These are phyloP conservation scores for Pichia membranifaciens DNA, from an alignment of 805 yeast genomes.

Conservation along the genomic window DNA sequence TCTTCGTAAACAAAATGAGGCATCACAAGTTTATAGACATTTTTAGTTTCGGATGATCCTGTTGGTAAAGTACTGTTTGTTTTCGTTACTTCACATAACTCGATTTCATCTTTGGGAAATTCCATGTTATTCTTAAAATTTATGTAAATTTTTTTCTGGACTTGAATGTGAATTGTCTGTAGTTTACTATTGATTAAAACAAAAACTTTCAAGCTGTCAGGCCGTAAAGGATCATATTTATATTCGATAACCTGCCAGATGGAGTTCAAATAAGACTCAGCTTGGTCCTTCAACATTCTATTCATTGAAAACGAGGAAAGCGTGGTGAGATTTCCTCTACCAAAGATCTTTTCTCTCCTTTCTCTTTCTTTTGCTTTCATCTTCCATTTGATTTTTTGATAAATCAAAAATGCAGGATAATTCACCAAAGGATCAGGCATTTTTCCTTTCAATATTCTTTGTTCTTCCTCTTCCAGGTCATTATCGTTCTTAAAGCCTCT, in stretches of 20 bases:
- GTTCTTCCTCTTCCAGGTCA: slow-evolving; percentile 40
- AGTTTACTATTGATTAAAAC: slow-evolving; percentile 65
- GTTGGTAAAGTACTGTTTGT: slow-evolving; percentile 64
- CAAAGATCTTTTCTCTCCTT: slow-evolving; percentile 75
- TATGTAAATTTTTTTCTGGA: slow-evolving; percentile 71
- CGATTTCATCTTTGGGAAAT: slow-evolving; percentile 30
- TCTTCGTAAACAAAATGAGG: slow-evolving; percentile 56
- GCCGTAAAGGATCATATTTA: slow-evolving; percentile 42
- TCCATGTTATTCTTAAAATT: slow-evolving; percentile 45
- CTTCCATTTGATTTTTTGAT: slow-evolving; percentile 86
- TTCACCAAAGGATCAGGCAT: slow-evolving; percentile 67
- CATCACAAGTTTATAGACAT: slow-evolving; percentile 58
- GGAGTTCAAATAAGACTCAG: slow-evolving; percentile 68
- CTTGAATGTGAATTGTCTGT: slow-evolving; percentile 64
- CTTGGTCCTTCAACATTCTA: slow-evolving; percentile 65
- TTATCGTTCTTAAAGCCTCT: slow-evolving; percentile 32
- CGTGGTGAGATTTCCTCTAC: slow-evolving; percentile 38
- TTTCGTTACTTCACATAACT: slow-evolving; percentile 50
- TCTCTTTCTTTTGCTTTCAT: slow-evolving; percentile 65
- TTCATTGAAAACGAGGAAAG: slow-evolving; percentile 59
- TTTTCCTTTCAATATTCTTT: slow-evolving; percentile 41
- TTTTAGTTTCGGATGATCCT: slow-evolving; percentile 46
- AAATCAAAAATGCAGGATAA: slow-evolving; percentile 60
- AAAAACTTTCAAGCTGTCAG: slow-evolving; percentile 75
- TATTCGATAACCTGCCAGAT: slow-evolving; percentile 86